These are phyloP conservation scores for Musa beccarii DNA, from an alignment of 176 grass and related monocot species.

Conservation along the genomic window DNA sequence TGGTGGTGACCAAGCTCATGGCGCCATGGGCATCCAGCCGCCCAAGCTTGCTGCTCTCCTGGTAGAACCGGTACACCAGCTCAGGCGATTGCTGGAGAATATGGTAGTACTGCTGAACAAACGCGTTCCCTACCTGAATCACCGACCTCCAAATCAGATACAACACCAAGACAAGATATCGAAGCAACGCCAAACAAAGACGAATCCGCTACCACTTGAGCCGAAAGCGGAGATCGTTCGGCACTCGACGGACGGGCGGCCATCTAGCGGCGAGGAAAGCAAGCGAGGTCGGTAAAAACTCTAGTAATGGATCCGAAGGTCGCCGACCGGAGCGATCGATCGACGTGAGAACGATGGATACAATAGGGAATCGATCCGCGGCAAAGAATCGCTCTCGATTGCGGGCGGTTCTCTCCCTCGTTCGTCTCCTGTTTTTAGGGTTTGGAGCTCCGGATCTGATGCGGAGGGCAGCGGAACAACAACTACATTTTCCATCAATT, in stretches of 20 bases:
- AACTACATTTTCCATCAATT: neutral
- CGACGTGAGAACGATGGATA: neutral
- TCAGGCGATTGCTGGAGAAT: slow-evolving; percentile 93
- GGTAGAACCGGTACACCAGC: slow-evolving; percentile 87
- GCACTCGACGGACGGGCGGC: slow-evolving; percentile 32
- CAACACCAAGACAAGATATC: neutral
- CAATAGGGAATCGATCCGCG: neutral
- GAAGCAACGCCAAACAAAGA: neutral
- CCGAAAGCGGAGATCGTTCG: slow-evolving; percentile 35
- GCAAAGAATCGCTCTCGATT: no score
- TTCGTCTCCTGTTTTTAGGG: neutral
- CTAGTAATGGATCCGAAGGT: neutral
- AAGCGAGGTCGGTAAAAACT: neutral
- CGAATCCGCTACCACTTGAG: slow-evolving; percentile 47
- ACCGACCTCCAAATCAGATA: slow-evolving; percentile 18
- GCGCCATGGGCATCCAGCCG: slow-evolving; percentile 37
- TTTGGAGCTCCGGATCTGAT: neutral
- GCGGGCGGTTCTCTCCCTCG: neutral
- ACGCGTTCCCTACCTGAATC: slow-evolving; percentile 85
- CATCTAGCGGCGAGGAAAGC: slow-evolving; percentile 24
- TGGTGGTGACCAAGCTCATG: slow-evolving; percentile 66
- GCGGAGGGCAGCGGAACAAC: neutral
- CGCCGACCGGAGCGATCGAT: neutral
- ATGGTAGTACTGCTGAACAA: slow-evolving; percentile 95
- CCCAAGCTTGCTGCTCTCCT: slow-evolving; percentile 80